Conservation (phyloP, 73 alveolate genomes). For the Paramecium sonneborni region DNA sequence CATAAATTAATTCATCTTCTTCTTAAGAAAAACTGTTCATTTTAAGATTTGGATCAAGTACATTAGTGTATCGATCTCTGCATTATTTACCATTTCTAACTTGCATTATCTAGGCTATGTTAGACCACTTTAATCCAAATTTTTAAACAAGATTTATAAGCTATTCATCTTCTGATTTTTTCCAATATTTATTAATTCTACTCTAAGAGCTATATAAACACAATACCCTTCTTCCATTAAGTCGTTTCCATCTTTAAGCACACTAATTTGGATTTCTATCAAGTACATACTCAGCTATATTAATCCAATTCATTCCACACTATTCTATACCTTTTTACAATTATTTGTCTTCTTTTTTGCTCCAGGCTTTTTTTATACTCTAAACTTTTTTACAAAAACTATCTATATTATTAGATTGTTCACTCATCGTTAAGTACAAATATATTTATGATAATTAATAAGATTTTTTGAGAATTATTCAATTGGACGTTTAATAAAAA, state of each 20-base stretch:
- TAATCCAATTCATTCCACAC: background rate
- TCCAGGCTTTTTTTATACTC: background rate
- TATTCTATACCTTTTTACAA: background rate
- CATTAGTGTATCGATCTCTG: background rate
- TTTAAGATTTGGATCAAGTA: background rate
- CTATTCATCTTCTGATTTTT: background rate
- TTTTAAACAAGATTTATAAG: background rate
- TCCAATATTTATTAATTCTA: background rate
- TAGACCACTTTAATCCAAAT: background rate
- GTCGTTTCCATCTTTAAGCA: constrained; percentile 11
- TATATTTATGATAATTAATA: too few species aligned
- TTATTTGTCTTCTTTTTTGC: background rate
- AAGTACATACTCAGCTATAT: background rate
- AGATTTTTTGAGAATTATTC: too few species aligned
- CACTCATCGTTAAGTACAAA: background rate
- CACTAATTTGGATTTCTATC: background rate
- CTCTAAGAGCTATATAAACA: background rate
- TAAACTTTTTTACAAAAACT: background rate
- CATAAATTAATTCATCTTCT: background rate
- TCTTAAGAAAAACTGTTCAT: background rate
- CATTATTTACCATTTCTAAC: background rate
- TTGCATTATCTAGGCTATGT: background rate
- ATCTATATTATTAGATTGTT: background rate
- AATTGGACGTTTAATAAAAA: too few species aligned
- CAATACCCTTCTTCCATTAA: background rate